These are phyloP conservation scores for Pseudopithomyces chartarum DNA, from an alignment of 2,329 filamentous ascomycete species.

Conservation along the genomic window DNA sequence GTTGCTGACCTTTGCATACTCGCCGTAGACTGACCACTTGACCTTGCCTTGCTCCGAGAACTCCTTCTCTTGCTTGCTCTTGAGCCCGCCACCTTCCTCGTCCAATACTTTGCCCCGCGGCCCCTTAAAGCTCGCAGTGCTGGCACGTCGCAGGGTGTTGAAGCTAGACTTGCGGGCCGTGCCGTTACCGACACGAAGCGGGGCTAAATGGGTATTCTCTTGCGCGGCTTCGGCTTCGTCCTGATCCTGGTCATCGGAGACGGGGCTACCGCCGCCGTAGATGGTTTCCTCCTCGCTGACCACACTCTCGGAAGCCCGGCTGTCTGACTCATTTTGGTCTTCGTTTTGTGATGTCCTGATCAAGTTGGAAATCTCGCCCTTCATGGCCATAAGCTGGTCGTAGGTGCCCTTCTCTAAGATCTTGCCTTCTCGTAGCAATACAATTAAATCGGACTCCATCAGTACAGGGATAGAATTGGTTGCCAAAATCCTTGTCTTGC, in stretches of 20 bases:
- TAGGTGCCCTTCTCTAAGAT: constrained; percentile 90
- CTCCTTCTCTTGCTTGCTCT: constrained; percentile 86
- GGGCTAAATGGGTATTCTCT: constrained; percentile 75
- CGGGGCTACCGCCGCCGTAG: constrained; percentile 54
- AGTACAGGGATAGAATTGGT: constrained; percentile 95
- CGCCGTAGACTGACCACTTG: constrained; percentile 92
- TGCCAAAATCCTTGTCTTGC: constrained; percentile 89
- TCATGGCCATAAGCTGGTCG: constrained; percentile 88
- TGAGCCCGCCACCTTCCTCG: constrained; percentile 75
- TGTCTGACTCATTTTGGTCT: constrained; percentile 50
- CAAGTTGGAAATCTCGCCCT: constrained; percentile 83
- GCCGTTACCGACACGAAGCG: constrained; percentile 66
- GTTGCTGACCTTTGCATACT: constrained; percentile 96
- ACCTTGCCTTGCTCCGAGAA: constrained; percentile 94
- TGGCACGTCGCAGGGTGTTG: constrained; percentile 84
- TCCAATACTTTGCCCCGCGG: constrained; percentile 83
- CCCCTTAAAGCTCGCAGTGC: constrained; percentile 86
- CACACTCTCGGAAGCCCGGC: constrained; percentile 55
- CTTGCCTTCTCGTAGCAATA: constrained; percentile 79
- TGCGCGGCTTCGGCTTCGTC: constrained; percentile 66
- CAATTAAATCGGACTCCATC: constrained; percentile 86
- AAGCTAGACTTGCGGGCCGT: constrained; percentile 71
- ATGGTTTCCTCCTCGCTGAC: constrained; percentile 73
- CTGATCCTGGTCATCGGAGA: constrained; percentile 54
- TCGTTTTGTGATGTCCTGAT: constrained; percentile 74